Base-by-base conservation (phyloP, 2,329 filamentous ascomycete genomes). In the Macroventuria anomochaeta region DNA sequence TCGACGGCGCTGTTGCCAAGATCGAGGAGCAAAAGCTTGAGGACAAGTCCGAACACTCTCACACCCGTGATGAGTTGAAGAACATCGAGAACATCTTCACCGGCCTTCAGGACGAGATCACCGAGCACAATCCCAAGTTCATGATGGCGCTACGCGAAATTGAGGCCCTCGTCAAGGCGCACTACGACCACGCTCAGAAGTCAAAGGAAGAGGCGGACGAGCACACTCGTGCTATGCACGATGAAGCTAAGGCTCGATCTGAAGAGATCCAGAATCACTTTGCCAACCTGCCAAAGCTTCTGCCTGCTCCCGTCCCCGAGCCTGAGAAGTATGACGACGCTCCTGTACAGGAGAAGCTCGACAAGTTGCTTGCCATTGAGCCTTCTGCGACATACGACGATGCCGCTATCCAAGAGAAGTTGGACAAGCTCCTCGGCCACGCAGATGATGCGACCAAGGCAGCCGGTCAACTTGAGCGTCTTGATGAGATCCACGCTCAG, bases 401-500 rank as follows among this genome's bases (percentile, higher is more conserved):
- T 66, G 77, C 77, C 8, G 76, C 76, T 11, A 77, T 88, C 8
- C 83, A 86, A 10, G 83, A 87, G 58, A 79, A 80, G 64, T 76
- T 82, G 15, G 77, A 81, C 58, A 76, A 77, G 59, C 75, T 85
- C 18, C 75, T 92, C 33, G 84, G 83, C 7, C 70, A 74, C 32
- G 85, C 83, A 26, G 81, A 85, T 21, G 82, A 84, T 17, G 84
- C 90, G 0, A 84, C 84, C 44, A 87, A 91, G 68, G 86, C 89
- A 1, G 84, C 91, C 29, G 81, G 83, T 5, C 90, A 93, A 63
- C 83, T 97, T 38, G 88, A 89, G 58, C 90, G 90, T 20, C 83
- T 99, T 5, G 91, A 97, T 62, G 85, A 92, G 72, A 95, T 97
- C 43, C 91, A 97, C 67, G 83, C 89, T 60, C 90, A 96, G 63